Conservation (phyloP, 1,284 basidiomycete species). For the Wallemia hederae region DNA sequence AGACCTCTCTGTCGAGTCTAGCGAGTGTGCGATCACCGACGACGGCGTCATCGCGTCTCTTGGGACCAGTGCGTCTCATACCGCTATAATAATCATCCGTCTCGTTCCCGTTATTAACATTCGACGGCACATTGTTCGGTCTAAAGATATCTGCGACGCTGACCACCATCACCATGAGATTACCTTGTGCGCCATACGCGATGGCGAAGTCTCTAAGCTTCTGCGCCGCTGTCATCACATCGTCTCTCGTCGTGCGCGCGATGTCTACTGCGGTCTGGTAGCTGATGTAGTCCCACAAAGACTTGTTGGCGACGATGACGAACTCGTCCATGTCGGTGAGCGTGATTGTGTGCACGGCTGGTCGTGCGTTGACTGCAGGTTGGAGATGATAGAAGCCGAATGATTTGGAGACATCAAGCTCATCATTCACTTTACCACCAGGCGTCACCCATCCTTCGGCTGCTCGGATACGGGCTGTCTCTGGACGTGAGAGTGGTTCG, state of each 20-base stretch:
- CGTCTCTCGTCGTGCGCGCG: slow-evolving; percentile 48
- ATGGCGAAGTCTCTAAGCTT: slow-evolving; percentile 91
- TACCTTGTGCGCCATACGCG: slow-evolving; percentile 79
- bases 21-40: slow-evolving; percentile 21
- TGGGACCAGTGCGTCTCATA: slow-evolving; percentile 2
- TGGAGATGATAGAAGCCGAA: slow-evolving; percentile 82
- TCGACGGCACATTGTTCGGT: slow-evolving; percentile 7
- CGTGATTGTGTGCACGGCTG: slow-evolving; percentile 39
- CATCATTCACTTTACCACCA: slow-evolving; percentile 76
- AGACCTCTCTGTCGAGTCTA: slow-evolving; percentile 46
- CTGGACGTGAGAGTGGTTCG: slow-evolving; percentile 62
- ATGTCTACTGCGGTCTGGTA: slow-evolving; percentile 95
- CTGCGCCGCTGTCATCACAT: slow-evolving; percentile 91
- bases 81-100: neutral
- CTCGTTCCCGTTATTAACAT: neutral
- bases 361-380: slow-evolving; percentile 69
- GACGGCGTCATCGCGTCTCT: slow-evolving; percentile 16
- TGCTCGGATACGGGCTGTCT: slow-evolving; percentile 57
- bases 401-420: slow-evolving; percentile 64
- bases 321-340: slow-evolving; percentile 77
- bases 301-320: slow-evolving; percentile 76
- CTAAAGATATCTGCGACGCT: slow-evolving; percentile 51
- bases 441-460: slow-evolving; percentile 92
- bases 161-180: slow-evolving; percentile 95
- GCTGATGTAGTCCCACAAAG: slow-evolving; percentile 78